Base-by-base conservation (phyloP, 192 early-diverging fungal species). In the Hyaloraphidium curvatum region DNA sequence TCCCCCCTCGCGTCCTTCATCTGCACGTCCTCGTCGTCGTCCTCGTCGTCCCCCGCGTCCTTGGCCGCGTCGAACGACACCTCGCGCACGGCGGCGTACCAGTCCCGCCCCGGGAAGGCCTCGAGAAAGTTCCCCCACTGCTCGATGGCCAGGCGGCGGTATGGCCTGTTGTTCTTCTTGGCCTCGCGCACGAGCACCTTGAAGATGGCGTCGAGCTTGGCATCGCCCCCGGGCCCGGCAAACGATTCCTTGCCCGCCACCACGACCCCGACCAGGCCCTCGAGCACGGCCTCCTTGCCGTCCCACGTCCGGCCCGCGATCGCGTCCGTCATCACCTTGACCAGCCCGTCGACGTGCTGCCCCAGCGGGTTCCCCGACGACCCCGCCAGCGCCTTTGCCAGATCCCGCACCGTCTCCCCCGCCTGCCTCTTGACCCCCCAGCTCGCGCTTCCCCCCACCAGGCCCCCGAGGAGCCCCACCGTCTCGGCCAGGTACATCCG, bases 361-460 rank as follows among this genome's bases (percentile, higher is more conserved):
- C 57, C 67, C 33, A 84, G n/a, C n/a, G n/a, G n/a, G n/a, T n/a
- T n/a, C n/a, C n/a, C n/a, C n/a, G n/a, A n/a, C n/a, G n/a, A n/a
- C n/a, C n/a, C n/a, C n/a, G n/a, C n/a, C n/a, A n/a, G n/a, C n/a
- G n/a, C n/a, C n/a, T n/a, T n/a, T n/a, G n/a, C n/a, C n/a, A n/a
- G n/a, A n/a, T n/a, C n/a, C n/a, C n/a, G n/a, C n/a, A n/a, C n/a
- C n/a, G n/a, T n/a, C n/a, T n/a, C n/a, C n/a, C n/a, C n/a, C 4
- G 84, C 76, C 27, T 84, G 79, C 54, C 76, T 72, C 66, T 87
- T 86, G 14, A 83, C 64, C n/a, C 54, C 67, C 87, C 87, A 90
- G 0, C 80, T 84, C 1, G 78, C 65, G 7, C 71, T 79, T 2
- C 64, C 58, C 1, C 27, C 56, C 40, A 87, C 58, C 29, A 83